Evolutionary conservation across 768 basidiomycete species (phyloP).

Genomic region (Fomitopsis serialis): DNA sequence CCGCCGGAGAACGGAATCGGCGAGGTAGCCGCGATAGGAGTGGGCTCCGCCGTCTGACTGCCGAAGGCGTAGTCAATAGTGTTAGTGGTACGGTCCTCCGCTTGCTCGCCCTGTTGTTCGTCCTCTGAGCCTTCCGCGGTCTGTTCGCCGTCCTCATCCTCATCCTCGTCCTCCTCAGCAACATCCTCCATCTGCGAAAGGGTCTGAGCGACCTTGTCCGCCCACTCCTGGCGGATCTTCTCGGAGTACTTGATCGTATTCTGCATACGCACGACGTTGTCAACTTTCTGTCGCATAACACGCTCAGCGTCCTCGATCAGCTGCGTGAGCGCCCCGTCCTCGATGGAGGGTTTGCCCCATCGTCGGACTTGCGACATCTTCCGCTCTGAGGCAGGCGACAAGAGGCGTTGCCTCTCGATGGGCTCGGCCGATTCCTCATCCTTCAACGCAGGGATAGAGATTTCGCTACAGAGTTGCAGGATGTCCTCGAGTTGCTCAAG

Average conservation of each 20-base stretch:
- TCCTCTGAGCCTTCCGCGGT: conserved; percentile 25
- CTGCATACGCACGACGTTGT: conserved; percentile 92
- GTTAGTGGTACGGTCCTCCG: conserved; percentile 54
- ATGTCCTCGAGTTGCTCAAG: conserved; percentile 87
- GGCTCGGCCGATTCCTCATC: conserved; percentile 91
- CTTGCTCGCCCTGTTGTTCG: conserved; percentile 33
- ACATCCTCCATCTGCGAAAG: conserved; percentile 54
- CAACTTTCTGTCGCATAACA: conserved; percentile 88
- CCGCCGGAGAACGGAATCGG: conserved; percentile 26
- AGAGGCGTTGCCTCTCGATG: conserved; percentile 85
- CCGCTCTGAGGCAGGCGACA: conserved; percentile 86
- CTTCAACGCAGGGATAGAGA: conserved; percentile 83
- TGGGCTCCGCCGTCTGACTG: conserved; percentile 49
- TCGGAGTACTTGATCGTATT: conserved; percentile 96
- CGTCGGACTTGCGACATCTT: conserved; percentile 78
- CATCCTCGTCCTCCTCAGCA: conserved; percentile 42
- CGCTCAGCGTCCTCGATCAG: conserved; percentile 86
- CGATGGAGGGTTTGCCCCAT: conserved; percentile 83
- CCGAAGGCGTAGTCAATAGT: conserved; percentile 61
- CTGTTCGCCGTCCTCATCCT: conserved; percentile 32
- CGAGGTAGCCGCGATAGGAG: conserved; percentile 58
- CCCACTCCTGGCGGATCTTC: conserved; percentile 97
- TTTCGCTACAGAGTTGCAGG: conserved; percentile 69
- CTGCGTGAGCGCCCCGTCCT: conserved; percentile 79
- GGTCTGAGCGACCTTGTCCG: conserved; percentile 74